phyloP scores from a whole-genome alignment of 1,284 basidiomycete genomes.

The Fomitopsis pinicola region DNA sequence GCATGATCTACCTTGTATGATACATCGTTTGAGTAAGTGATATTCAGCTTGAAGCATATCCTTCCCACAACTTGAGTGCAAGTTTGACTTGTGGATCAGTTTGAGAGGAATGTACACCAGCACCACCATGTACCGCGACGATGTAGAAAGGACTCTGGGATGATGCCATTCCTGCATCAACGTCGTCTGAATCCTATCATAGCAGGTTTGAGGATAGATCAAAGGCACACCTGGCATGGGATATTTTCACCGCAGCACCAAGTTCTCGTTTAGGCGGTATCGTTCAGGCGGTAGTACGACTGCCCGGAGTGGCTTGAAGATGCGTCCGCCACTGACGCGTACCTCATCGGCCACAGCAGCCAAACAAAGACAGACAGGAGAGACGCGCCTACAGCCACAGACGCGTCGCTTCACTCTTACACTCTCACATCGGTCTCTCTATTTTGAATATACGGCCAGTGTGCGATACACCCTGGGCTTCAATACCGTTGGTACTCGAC shows the following conservation, averaged over 20 bases:
- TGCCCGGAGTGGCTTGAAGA: too few relatives aligned
- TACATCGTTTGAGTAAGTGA: neutral
- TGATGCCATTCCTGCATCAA: neutral
- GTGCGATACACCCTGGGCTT: too few relatives aligned
- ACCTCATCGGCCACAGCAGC: neutral
- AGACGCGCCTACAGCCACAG: conserved; percentile 16
- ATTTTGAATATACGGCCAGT: too few relatives aligned
- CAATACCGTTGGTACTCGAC: too few relatives aligned
- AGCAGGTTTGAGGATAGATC: too few relatives aligned
- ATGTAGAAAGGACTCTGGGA: neutral
- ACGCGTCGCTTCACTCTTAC: conserved; percentile 6
- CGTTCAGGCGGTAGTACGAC: neutral
- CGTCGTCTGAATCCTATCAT: neutral
- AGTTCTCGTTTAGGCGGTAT: neutral
- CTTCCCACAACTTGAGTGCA: conserved; percentile 47
- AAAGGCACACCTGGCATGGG: too few relatives aligned
- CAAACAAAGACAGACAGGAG: conserved; percentile 19
- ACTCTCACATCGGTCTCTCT: neutral
- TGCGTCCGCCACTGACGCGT: neutral
- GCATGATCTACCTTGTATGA: conserved; percentile 39
- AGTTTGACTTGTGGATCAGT: conserved; percentile 46
- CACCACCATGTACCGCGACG: conserved; percentile 66
- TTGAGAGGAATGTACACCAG: conserved; percentile 47
- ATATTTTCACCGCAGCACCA: too few relatives aligned
- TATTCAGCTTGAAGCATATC: neutral